phyloP scores from a whole-genome alignment of 2,329 filamentous ascomycete species.

The Pezicula neosporulosa region DNA sequence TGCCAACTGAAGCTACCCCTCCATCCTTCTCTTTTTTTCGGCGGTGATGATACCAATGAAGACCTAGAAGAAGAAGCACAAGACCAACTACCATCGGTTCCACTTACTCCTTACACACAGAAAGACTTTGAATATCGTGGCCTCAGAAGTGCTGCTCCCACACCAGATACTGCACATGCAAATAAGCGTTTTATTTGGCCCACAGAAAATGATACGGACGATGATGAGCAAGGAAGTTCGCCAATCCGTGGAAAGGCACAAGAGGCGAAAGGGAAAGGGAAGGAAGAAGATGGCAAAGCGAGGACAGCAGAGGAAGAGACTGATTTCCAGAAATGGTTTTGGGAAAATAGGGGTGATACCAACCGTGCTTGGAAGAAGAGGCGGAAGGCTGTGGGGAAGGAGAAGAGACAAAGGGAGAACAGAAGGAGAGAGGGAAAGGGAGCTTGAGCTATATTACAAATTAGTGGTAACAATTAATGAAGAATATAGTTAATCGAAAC shows the following conservation, averaged over 20 bases:
- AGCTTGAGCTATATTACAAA: conserved; percentile 2
- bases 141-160: conserved; percentile 86
- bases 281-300: conserved; percentile 11
- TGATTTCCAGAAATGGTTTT: conserved; percentile 67
- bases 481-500: too few species aligned
- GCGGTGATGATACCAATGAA: conserved; percentile 42
- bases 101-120: conserved; percentile 80
- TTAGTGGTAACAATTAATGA: too few species aligned
- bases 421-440: conserved; percentile 40
- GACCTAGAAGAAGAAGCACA: conserved; percentile 42
- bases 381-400: conserved; percentile 59
- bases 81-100: conserved; percentile 37
- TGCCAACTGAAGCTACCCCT: conserved; percentile 41
- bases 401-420: conserved; percentile 65
- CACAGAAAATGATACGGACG: conserved; percentile 39
- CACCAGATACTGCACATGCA: conserved; percentile 85
- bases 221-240: conserved; percentile 35
- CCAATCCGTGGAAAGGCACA: conserved; percentile 5
- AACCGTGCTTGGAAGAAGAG: conserved; percentile 65
- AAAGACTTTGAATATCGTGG: conserved; percentile 73
- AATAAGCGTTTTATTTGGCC: conserved; percentile 59
- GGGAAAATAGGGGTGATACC: conserved; percentile 61
- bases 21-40: conserved; percentile 82
- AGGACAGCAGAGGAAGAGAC: conserved; percentile 26
- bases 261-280: conserved; percentile 26